phyloP scores from a whole-genome alignment of 805 yeast genomes.

The Saccharomycodes ludwigii region DNA sequence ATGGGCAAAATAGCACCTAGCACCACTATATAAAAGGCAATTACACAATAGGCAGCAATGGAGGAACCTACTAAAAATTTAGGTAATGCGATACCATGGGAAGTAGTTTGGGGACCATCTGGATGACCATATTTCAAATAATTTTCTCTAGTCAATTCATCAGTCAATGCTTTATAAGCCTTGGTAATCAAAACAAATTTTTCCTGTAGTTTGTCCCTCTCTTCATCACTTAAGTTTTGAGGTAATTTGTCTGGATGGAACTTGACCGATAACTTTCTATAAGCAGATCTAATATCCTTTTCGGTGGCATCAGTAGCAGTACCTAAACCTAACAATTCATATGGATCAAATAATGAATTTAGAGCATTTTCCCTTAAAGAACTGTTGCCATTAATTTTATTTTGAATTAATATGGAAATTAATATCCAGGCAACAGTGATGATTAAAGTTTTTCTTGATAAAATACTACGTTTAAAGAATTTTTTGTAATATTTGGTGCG shows the following conservation, averaged over 20 bases:
- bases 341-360: constrained; percentile 64
- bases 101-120: constrained; percentile 85
- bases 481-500: constrained; percentile 13
- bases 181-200: constrained; percentile 70
- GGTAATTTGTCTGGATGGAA: constrained; percentile 90
- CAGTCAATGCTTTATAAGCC: constrained; percentile 93
- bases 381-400: constrained; percentile 27
- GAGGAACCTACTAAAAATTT: constrained; percentile 78
- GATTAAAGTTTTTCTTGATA: constrained; percentile 11
- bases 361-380: constrained; percentile 34
- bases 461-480: constrained; percentile 10
- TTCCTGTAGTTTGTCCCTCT: constrained; percentile 50
- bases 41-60: constrained; percentile 51
- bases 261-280: constrained; percentile 75
- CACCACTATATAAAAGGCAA: constrained; percentile 49
- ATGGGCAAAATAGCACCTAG: constrained; percentile 73
- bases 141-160: constrained; percentile 72
- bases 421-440: constrained; percentile 50
- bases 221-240: constrained; percentile 44
- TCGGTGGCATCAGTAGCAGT: constrained; percentile 58
- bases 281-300: constrained; percentile 66
- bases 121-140: constrained; percentile 89
- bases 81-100: constrained; percentile 94
- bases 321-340: constrained; percentile 54
- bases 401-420: constrained; percentile 29